Evolutionary conservation across 352 stramenopile species (phyloP).

Genomic region (Phytopythium boreale): DNA sequence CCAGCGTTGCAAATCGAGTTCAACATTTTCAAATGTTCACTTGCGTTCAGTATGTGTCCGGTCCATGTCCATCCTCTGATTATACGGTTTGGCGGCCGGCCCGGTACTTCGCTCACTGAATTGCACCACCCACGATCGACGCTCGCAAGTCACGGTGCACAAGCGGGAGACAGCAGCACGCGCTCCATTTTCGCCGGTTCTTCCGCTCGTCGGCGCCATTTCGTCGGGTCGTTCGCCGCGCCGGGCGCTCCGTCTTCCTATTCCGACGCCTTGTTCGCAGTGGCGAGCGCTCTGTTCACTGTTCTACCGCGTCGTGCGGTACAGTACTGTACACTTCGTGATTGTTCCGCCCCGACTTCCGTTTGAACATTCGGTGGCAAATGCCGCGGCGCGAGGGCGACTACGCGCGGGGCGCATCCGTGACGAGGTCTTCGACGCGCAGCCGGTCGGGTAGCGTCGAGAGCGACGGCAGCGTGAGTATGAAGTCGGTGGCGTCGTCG

Average conservation of each 20-base stretch:
- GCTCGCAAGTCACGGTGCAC: no score
- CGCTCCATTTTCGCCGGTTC: neutral
- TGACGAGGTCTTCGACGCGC: neutral
- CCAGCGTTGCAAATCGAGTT: no score
- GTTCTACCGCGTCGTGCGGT: neutral
- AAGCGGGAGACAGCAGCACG: no score
- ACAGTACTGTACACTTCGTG: no score
- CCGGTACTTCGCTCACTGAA: no score
- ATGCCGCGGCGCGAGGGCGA: neutral
- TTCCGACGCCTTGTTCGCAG: neutral
- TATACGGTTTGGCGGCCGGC: no score
- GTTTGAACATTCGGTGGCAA: neutral
- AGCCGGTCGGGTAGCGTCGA: slow-evolving; percentile 7
- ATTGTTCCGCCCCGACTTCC: no score
- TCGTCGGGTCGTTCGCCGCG: neutral
- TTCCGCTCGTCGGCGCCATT: neutral
- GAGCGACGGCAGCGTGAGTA: neutral
- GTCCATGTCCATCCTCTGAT: no score
- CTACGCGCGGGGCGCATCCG: neutral
- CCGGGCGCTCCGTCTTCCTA: neutral
- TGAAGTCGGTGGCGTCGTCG: neutral
- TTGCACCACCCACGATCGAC: no score
- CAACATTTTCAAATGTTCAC: no score
- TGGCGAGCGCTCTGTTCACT: neutral
- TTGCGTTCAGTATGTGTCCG: no score